Conservation (phyloP, 2,329 filamentous ascomycete genomes). For the Calonectria henricotiae region DNA sequence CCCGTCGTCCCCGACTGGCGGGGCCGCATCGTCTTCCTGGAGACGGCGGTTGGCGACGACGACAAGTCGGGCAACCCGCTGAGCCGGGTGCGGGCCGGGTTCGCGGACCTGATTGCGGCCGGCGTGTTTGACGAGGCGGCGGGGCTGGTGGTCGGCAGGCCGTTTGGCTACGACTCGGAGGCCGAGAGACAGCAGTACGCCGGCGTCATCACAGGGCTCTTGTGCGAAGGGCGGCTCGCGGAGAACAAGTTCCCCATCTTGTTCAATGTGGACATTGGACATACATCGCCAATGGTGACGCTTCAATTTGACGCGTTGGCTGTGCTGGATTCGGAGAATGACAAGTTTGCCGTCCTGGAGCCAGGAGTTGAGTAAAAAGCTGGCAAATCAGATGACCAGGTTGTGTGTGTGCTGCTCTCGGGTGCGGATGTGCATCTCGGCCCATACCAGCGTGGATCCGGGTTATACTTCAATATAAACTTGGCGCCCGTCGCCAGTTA, state of each 20-base stretch:
- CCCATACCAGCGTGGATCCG: no score
- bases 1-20: slow-evolving; percentile 59
- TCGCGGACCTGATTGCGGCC: slow-evolving; percentile 62
- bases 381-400: neutral
- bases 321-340: slow-evolving; percentile 58
- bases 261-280: slow-evolving; percentile 63
- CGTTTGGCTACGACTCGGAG: slow-evolving; percentile 60
- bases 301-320: slow-evolving; percentile 60
- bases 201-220: slow-evolving; percentile 53
- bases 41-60: slow-evolving; percentile 59
- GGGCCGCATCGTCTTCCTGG: slow-evolving; percentile 61
- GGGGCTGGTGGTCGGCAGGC: slow-evolving; percentile 62
- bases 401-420: neutral
- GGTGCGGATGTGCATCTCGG: neutral
- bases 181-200: slow-evolving; percentile 53
- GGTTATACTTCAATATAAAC: no score
- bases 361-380: slow-evolving; percentile 37
- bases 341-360: slow-evolving; percentile 57
- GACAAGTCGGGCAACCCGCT: slow-evolving; percentile 44
- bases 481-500: no score
- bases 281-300: slow-evolving; percentile 62
- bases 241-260: slow-evolving; percentile 60
- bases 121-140: slow-evolving; percentile 62
- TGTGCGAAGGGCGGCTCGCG: slow-evolving; percentile 58
- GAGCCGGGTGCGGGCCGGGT: slow-evolving; percentile 53